Evolutionary conservation across 2,329 filamentous ascomycete genomes (phyloP), one percentile per base, ranked within the genome.

Genomic region (Monosporascus sp.): DNA sequence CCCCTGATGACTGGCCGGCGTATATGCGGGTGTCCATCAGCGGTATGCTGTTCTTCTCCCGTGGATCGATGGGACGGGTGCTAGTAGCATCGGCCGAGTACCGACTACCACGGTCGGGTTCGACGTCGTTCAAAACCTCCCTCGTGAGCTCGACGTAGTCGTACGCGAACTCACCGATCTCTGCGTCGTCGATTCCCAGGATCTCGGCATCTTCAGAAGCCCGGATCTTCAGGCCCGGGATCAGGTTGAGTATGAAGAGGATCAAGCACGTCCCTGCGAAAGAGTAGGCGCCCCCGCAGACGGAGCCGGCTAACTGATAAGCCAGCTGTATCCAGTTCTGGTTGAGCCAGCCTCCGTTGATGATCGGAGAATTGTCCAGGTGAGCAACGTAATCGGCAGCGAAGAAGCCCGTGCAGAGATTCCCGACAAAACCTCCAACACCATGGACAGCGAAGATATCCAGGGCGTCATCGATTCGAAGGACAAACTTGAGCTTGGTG

Each of bases 141-240:
- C 70, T 62, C 24, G 70, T 74, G 59, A 94, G 77, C 77, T 95
- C 91, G 60, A 96, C 89, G 63, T 95, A 96, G 71, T 96, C 91
- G 70, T 96, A 96, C n/a, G 90, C 91, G 68, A 94, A 96, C 74
- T 96, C 91, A 68, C 91, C 91, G 65, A 96, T 89, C 72, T 96
- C 91, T 24, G 88, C 86, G 64, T 96, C 91, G 64, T 96, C 91
- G 55, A 95, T 91, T 60, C 91, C 91, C 43, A 91, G 76, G 50
- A 91, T 85, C 71, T 96, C 91, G 38, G 89, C 87, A 58, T 94
- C 87, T 61, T 90, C 86, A 16, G 75, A 79, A 0, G 85, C 86
- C 49, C 91, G 88, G 45, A 96, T 83, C 53, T 82, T 82, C 40
- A 95, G 76, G 14, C 87, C 86, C 0, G 91, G 89, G 26, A 94